Evolutionary conservation across 1,284 basidiomycete species (phyloP).

Genomic region (Ustilago crameri): DNA sequence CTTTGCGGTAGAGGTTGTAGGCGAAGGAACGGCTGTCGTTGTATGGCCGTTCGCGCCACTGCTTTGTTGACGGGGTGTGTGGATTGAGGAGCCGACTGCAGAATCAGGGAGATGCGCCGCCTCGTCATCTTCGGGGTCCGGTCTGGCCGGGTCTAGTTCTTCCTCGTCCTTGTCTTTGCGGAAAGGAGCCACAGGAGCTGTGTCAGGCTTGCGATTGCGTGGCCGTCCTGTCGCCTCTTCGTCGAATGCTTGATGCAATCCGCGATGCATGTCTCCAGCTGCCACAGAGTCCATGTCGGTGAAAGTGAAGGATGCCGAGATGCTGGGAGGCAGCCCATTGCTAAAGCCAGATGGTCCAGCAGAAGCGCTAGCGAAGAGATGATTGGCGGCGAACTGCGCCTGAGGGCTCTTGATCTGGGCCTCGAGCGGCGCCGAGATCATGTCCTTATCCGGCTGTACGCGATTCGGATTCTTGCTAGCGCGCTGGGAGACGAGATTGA

Average conservation of each 20-base stretch:
- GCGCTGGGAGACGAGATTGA: conserved; percentile 22
- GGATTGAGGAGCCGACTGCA: conserved; percentile 4
- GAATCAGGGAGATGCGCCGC: conserved; percentile 19
- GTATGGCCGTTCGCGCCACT: background rate
- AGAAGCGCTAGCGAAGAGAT: conserved; percentile 54
- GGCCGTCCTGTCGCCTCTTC: background rate
- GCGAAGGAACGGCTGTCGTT: conserved; percentile 5
- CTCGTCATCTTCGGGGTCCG: conserved; percentile 41
- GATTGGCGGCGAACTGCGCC: conserved; percentile 61
- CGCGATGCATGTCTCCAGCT: conserved; percentile 7
- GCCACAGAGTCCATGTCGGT: conserved; percentile 13
- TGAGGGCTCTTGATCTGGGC: conserved; percentile 60
- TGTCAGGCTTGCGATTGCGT: conserved; percentile 23
- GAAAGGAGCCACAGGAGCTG: conserved; percentile 51
- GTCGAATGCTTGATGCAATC: background rate
- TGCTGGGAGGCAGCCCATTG: conserved; percentile 14
- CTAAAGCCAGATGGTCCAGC: conserved; percentile 31
- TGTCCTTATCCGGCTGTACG: conserved; percentile 48
- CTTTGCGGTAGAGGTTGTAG: conserved; percentile 8
- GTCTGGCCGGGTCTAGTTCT: conserved; percentile 27
- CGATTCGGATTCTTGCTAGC: conserved; percentile 44
- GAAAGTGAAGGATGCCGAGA: conserved; percentile 19
- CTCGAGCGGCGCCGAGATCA: conserved; percentile 68
- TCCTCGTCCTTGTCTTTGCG: conserved; percentile 59
- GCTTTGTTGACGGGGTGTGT: conserved; percentile 6